These are phyloP conservation scores for Xylariaceae sp. DNA, from an alignment of 2,329 filamentous ascomycete species.

Conservation along the genomic window DNA sequence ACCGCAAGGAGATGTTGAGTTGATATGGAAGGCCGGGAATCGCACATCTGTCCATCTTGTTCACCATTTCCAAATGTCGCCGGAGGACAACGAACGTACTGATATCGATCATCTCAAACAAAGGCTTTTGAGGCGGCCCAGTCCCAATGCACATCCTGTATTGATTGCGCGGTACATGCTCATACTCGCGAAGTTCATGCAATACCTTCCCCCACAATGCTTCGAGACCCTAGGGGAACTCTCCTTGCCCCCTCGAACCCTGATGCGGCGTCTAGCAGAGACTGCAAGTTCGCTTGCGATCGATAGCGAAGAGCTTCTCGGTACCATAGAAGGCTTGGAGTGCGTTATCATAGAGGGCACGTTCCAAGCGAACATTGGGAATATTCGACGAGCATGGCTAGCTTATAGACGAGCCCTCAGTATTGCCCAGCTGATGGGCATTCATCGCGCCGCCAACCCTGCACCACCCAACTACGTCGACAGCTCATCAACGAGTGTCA, in stretches of 20 bases:
- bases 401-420: slow-evolving; percentile 36
- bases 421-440: slow-evolving; percentile 12
- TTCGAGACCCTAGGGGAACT: neutral
- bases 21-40: slow-evolving; percentile 13
- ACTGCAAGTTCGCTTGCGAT: slow-evolving; percentile 34
- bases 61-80: slow-evolving; percentile 16
- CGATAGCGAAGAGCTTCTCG: slow-evolving; percentile 40
- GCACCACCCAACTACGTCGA: neutral
- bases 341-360: slow-evolving; percentile 42
- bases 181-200: slow-evolving; percentile 34
- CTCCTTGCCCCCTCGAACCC: neutral
- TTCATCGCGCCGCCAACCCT: neutral
- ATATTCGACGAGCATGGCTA: slow-evolving; percentile 41
- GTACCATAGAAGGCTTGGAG: slow-evolving; percentile 42
- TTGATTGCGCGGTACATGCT: slow-evolving; percentile 40
- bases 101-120: neutral
- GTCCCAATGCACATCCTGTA: slow-evolving; percentile 24
- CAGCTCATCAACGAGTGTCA: slow-evolving; percentile 1
- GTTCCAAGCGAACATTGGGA: slow-evolving; percentile 40
- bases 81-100: slow-evolving; percentile 25
- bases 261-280: slow-evolving; percentile 23
- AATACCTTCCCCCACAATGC: slow-evolving; percentile 24
- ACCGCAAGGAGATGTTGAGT: slow-evolving; percentile 13
- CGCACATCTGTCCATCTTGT: slow-evolving; percentile 2
- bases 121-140: neutral